phyloP scores from a whole-genome alignment of 148 eudicot species.

The Fagopyrum esculentum region DNA sequence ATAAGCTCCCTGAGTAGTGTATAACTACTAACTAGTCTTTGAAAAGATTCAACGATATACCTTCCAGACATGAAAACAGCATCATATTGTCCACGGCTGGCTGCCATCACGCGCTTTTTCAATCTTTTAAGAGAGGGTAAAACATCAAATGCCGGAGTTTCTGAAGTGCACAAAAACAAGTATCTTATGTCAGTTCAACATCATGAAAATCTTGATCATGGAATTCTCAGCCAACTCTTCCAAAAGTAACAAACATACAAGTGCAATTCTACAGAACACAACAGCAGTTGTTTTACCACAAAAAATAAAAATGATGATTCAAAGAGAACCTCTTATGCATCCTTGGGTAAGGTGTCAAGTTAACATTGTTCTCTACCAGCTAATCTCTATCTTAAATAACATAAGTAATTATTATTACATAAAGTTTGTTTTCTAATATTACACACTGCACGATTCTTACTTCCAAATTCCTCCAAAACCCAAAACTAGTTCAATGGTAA shows the following conservation, averaged over 20 bases:
- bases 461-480: background rate
- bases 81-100: conserved; percentile 89
- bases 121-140: conserved; percentile 83
- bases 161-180: conserved; percentile 30
- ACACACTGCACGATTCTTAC: background rate
- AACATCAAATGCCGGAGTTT: conserved; percentile 92
- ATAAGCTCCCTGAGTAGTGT: too few species aligned
- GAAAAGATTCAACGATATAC: conserved; percentile 24
- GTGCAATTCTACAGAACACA: background rate
- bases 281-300: background rate
- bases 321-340: background rate
- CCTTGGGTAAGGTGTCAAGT: background rate
- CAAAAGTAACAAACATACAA: background rate
- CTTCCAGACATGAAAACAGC: conserved; percentile 99
- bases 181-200: background rate
- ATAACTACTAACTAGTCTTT: background rate
- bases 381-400: background rate
- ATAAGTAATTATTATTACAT: background rate
- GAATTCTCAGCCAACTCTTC: background rate
- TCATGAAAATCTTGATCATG: background rate
- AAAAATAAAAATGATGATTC: background rate
- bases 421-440: background rate
- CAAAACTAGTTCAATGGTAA: background rate
- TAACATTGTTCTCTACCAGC: background rate
- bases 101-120: conserved; percentile 72